Base-by-base conservation (phyloP, 2,329 filamentous ascomycete genomes). In the Grosmannia serpens region DNA sequence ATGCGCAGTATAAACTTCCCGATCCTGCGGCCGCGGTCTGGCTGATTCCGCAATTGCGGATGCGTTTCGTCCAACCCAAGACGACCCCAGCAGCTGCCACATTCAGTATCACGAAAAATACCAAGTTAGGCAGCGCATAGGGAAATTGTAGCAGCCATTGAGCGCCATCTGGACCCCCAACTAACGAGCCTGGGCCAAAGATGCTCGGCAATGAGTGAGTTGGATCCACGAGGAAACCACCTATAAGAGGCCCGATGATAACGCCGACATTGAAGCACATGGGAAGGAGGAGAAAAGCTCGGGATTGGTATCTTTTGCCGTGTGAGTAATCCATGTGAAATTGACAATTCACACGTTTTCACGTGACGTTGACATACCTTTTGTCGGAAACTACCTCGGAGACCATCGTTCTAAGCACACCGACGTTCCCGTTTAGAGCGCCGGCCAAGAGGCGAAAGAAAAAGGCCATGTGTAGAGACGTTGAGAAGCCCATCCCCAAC, bases 191-290 rank as follows among this genome's bases (percentile, higher is more conserved):
- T 4, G 54, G 54, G 26, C 54, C 54, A 20, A 56, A 56, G 3
- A 56, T 47, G 41, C 54, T 26, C 11, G 54, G 54, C 54, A 56
- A 20, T 9, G 54, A 49, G 13, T 56, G 38, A 20, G 49, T 17
- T 22, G 54, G 54, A 24, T 56, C 41, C 10, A 41, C 54, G n/a
- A 56, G 54, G 35, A 49, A 47, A 9, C 54, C 54, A 10, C 54
- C 49, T 15, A 56, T 8, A 22, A 56, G 26, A 3, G 54, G 54
- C 17, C 54, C 54, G 17, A 56, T 56, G n/a, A 56, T 56, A 22
- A 56, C 54, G 20, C 54, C 54, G 20, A 56, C 54, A 24, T 56
- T 56, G 54, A 56, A 56, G 35, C 54, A 56, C 54, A 56, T 56
- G 24, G 54, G 54, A 20, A 56, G 54, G 8, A 56, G 11, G 24